phyloP scores from a whole-genome alignment of 1,139 yeast species.

The Pichia sp. region DNA sequence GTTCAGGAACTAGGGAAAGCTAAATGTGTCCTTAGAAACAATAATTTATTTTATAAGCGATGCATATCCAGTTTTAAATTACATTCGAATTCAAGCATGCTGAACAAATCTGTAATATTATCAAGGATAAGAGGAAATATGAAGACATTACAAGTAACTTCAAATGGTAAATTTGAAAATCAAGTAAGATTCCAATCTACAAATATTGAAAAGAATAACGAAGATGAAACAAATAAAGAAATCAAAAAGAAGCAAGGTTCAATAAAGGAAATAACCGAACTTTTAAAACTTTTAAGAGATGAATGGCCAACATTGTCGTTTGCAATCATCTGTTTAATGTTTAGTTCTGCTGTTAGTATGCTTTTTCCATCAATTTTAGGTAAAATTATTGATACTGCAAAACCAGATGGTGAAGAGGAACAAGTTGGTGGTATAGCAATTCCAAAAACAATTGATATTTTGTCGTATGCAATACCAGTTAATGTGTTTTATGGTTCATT shows the following conservation, averaged over 20 bases:
- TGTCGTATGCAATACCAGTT: constrained; percentile 23
- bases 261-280: constrained; percentile 25
- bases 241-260: constrained; percentile 18
- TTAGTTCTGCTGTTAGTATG: constrained; percentile 37
- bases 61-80: not conserved
- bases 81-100: not conserved
- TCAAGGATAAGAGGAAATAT: not conserved
- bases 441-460: constrained; percentile 19
- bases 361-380: constrained; percentile 43
- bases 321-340: constrained; percentile 25
- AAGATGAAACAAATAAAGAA: not conserved
- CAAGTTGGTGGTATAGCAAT: constrained; percentile 4
- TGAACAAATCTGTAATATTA: not conserved
- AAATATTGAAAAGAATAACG: not conserved
- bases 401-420: constrained; percentile 31
- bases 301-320: constrained; percentile 26
- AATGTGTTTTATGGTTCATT: constrained; percentile 25
- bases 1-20: not conserved
- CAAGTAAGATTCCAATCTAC: not conserved
- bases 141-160: not conserved
- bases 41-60: not conserved
- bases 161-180: not conserved
- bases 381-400: constrained; percentile 36
- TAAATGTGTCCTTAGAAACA: not conserved
- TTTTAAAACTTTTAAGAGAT: constrained; percentile 26